These are phyloP conservation scores for Myxozyma melibiosi DNA, from an alignment of 805 yeast genomes.

Conservation along the genomic window DNA sequence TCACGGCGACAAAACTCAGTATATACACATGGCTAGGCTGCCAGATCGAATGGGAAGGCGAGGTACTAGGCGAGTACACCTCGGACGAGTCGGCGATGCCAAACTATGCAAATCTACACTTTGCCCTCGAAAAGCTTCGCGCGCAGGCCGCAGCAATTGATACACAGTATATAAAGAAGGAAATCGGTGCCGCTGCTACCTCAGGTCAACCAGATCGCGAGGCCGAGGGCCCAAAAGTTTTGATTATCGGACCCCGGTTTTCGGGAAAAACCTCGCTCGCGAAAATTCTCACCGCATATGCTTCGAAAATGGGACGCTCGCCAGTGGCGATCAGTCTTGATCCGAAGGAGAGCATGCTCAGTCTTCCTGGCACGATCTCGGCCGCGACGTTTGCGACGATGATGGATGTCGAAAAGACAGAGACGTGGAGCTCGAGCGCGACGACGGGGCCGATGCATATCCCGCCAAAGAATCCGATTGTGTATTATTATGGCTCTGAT, in stretches of 20 bases:
- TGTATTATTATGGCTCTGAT: conserved; percentile 75
- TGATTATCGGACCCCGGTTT: conserved; percentile 70
- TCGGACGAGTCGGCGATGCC: conserved; percentile 73
- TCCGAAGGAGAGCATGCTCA: conserved; percentile 68
- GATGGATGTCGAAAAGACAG: conserved; percentile 68
- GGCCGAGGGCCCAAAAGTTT: conserved; percentile 52
- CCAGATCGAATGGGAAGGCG: conserved; percentile 52
- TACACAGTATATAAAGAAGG: conserved; percentile 7
- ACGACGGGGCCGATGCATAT: conserved; percentile 71
- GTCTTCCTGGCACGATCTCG: conserved; percentile 75
- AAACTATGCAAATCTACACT: conserved; percentile 67
- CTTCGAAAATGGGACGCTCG: conserved; percentile 60
- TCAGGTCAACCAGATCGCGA: conserved; percentile 17
- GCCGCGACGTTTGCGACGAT: conserved; percentile 83
- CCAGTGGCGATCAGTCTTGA: conserved; percentile 81
- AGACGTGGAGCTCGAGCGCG: conserved; percentile 74
- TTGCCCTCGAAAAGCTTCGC: conserved; percentile 67
- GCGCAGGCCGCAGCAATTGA: conserved; percentile 31
- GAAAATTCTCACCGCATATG: conserved; percentile 72
- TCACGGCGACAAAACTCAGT: conserved; percentile 58
- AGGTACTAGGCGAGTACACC: conserved; percentile 52
- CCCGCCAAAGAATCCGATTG: conserved; percentile 75
- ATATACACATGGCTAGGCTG: conserved; percentile 69
- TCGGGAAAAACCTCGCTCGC: conserved; percentile 80
- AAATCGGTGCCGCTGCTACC: neutral